Evolutionary conservation across 192 early-diverging fungal genomes (phyloP), one percentile per base, ranked within the genome.

Genomic region (Podila minutissima): DNA sequence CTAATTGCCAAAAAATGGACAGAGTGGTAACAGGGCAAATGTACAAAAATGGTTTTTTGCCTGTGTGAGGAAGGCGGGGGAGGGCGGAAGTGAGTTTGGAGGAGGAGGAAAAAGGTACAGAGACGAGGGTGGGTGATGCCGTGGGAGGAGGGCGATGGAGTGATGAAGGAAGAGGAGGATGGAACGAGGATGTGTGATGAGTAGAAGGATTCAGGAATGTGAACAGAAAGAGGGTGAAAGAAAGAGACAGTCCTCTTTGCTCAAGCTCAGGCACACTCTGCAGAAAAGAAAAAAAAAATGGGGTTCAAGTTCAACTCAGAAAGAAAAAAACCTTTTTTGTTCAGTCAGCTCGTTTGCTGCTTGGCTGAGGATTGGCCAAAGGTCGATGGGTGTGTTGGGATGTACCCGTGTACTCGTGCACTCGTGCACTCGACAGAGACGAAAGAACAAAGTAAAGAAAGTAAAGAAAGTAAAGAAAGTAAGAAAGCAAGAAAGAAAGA

Each of bases 11-110:
- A 49, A 29, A 51, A 46, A 32, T 29, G 26, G 31, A 28, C 48
- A 28, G 13, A 31, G 31, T 37, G 29, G 0, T 53, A 48, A 49
- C n/a, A 41, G 37, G 20, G 26, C 59, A 28, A 55, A 59, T n/a
- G 32, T 20, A 61, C 65, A 51, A 33, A 33, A 66, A 55, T 46
- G 41, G 20, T 38, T 61, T 61, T 38, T 13, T 19, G 64, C 57
- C 66, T 32, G 49, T 46, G 58, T 48, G 15, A 10, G 29, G n/a
- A 22, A 32, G 26, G 53, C 51, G 28, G 46, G 31, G 15, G 13
- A 53, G 48, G 22, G 29, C 17, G 6, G 6, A 37, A 28, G 22
- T 10, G 31, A 4, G 49, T n/a, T 24, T 28, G 35, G 33, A 31
- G 12, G 38, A 46, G 19, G 24, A 22, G n/a, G 55, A 17, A 37